A percentile compares a stretch with the other conserved stretches of the same genome.
Evolutionary conservation across 208 protist genomes (phyloP).

Genomic region (Angomonas deanei): DNA sequence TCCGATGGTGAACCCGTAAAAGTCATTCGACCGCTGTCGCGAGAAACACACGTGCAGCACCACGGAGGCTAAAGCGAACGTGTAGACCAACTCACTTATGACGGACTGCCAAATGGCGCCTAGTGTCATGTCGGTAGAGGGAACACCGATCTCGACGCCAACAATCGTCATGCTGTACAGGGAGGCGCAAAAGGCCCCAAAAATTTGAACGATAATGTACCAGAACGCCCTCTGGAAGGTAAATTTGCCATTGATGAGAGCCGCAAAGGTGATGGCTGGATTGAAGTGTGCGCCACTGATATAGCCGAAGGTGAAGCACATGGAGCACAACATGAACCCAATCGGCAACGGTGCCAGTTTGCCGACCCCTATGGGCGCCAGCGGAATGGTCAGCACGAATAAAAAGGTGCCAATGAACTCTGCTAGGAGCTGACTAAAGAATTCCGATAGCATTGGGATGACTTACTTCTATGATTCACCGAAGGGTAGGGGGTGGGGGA

Average conservation of each 20-base stretch:
- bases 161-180: conserved; percentile 76
- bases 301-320: conserved; percentile 91
- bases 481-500: background rate
- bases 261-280: conserved; percentile 86
- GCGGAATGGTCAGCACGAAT: conserved; percentile 70
- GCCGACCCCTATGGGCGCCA: conserved; percentile 65
- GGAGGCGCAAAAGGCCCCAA: conserved; percentile 62
- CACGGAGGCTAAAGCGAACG: conserved; percentile 70
- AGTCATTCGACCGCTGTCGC: conserved; percentile 77
- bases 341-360: conserved; percentile 71
- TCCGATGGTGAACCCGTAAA: conserved; percentile 76
- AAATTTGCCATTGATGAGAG: conserved; percentile 79
- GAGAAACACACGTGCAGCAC: conserved; percentile 83
- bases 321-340: conserved; percentile 81
- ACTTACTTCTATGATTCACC: background rate
- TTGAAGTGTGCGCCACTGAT: conserved; percentile 93
- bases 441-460: conserved; percentile 46
- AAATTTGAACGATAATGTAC: conserved; percentile 75
- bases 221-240: conserved; percentile 41
- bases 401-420: conserved; percentile 87
- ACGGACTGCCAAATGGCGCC: conserved; percentile 58
- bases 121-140: conserved; percentile 25
- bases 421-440: conserved; percentile 58
- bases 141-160: conserved; percentile 60
- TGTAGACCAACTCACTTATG: conserved; percentile 76